A percentile compares a stretch with the other conserved stretches of the same genome.
Evolutionary conservation across 768 basidiomycete species (phyloP).

Genomic region (Xerocomellus amylosporus): DNA sequence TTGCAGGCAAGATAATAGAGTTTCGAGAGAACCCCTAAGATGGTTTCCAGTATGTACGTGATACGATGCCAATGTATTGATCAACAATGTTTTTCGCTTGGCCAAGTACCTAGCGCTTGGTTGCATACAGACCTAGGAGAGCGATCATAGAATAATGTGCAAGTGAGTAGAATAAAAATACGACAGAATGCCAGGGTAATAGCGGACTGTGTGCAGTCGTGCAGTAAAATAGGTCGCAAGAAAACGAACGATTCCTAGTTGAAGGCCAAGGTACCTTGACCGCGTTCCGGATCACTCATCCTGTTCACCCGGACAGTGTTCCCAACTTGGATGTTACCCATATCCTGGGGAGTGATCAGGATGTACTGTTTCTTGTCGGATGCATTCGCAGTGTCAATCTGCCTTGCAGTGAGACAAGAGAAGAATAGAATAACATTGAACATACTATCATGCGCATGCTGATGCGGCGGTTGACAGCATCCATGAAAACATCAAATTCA

Average conservation of each 20-base stretch:
- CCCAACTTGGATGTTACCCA: constrained; percentile 71
- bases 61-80: background rate
- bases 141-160: constrained; percentile 2
- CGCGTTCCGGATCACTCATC: constrained; percentile 79
- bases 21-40: background rate
- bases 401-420: constrained; percentile 7
- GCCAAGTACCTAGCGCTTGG: background rate
- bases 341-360: constrained; percentile 93
- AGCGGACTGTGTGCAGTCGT: background rate
- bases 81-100: background rate
- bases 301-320: constrained; percentile 68
- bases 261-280: constrained; percentile 47
- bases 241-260: background rate
- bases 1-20: constrained; percentile 6
- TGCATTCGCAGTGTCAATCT: constrained; percentile 88
- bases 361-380: constrained; percentile 91
- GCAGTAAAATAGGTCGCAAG: background rate
- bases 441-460: constrained; percentile 94
- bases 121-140: background rate
- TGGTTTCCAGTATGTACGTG: background rate
- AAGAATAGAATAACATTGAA: background rate
- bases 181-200: background rate
- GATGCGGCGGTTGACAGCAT: constrained; percentile 85
- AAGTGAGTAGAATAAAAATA: constrained; percentile 12
- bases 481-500: constrained; percentile 99